Evolutionary conservation across 345 rosid genomes (phyloP), one percentile per base, ranked within the genome.

Genomic region (Balakata baccata): DNA sequence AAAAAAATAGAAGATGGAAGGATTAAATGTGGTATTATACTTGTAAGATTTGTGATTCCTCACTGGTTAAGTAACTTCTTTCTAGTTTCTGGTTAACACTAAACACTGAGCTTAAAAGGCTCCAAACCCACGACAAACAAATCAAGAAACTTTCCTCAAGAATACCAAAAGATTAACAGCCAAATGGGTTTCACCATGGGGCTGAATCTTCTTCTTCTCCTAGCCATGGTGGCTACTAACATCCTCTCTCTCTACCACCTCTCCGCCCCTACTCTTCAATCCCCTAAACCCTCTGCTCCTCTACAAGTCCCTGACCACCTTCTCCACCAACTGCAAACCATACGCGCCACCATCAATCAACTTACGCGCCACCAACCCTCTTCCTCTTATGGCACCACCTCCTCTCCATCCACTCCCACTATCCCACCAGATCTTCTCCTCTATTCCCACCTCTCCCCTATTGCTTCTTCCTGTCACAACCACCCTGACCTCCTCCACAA

Each of bases 181-280:
- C 57, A 13, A 8, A 89, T 91, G 87, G 98, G 98, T 50, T 84
- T 89, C 87, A 87, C 92, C n/a, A 95, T 95, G 98, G 86, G 97
- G 60, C 84, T 95, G 77, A 95, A 95, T 70, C 77, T 95, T 38
- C 66, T 91, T 13, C 93, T 95, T 17, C 87, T 95, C 41, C 39
- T 92, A 52, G 96, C 94, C 10, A 95, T 95, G 99, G 99, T 95
- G 56, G 99, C 98, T 57, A 95, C 98, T 60, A 95, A 93, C 81
- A 87, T 95, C 66, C 94, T 95, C 71, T 91, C 99, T 64, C 91
- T 95, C 23, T 92, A 95, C 86, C 99, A 95, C 59, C 99, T 95
- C 80, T 89, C 98, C 64, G 78, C 96, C 79, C 84, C 88, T 75
- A 78, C 78, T 78, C 79, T 89, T 69, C 88, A 83, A 66, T 85